Base-by-base conservation (phyloP, 306 rosid species). In the Geum urbanum region DNA sequence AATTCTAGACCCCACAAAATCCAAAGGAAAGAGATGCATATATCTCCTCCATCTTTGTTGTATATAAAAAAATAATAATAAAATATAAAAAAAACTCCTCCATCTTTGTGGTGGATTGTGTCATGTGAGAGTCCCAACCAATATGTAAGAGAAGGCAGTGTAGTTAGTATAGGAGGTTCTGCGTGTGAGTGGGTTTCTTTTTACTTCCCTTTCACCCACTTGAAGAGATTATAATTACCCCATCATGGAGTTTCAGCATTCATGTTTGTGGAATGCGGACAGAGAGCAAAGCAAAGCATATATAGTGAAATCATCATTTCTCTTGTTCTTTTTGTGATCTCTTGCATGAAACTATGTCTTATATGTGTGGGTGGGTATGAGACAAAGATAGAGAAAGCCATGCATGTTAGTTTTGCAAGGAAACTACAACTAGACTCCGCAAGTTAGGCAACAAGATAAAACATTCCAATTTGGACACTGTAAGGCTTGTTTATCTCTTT, bases 21-120 rank as follows among this genome's bases (percentile, higher is more conserved):
- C 96, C 81, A 74, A 77, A 75, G 84, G 92, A 90, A 85, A 87
- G 91, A 90, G 87, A 89, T 84, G 81, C 82, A 60, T 35, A 60
- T 37, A 60, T 60, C 74, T 70, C 37, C 37, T 32, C 37, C 37
- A 77, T 74, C 76, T 80, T 85, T 84, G 59, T 76, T 24, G 27
- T 24, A 24, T 24, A n/a, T n/a, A n/a, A n/a, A n/a, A 24, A 24
- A 24, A 24, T 24, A n/a, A n/a, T n/a, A n/a, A n/a, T 24, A 24
- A 24, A 24, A 24, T 0, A 24, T 24, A 24, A 24, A 24, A 24
- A 24, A 24, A 24, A 24, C 27, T 24, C 27, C 27, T 24, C 79
- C 55, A 77, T 74, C 76, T 80, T 85, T 84, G 59, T 76, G 84
- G 92, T 66, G 81, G 84, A 82, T 87, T 76, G 73, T 72, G 73